Percentiles rank a stretch among this genome's conserved stretches.
These are phyloP conservation scores for Hondaea fermentalgiana DNA, from an alignment of 108 stramenopile species.

Conservation along the genomic window DNA sequence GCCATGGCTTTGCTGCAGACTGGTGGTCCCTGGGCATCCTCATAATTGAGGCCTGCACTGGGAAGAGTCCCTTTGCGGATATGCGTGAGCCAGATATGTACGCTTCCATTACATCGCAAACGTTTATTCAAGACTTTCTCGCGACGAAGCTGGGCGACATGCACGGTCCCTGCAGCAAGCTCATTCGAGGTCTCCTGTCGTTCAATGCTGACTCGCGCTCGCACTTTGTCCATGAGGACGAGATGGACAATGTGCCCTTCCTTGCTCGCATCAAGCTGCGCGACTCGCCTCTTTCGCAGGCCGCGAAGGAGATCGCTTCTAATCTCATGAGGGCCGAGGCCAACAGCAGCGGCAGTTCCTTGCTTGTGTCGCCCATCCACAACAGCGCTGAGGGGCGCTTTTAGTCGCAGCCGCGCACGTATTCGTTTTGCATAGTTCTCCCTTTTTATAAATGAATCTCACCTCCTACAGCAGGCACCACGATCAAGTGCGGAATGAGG, in stretches of 20 bases:
- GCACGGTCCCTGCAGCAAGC: background rate
- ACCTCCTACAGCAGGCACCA: too few species aligned
- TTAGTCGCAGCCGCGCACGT: too few species aligned
- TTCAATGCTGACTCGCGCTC: background rate
- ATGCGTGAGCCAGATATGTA: background rate
- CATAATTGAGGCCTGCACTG: constrained; percentile 16
- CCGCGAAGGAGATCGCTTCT: background rate
- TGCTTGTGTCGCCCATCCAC: too few species aligned
- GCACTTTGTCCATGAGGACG: background rate
- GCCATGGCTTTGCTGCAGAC: constrained; percentile 25
- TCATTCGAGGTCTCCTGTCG: background rate
- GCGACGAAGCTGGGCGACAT: background rate
- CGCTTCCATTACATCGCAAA: background rate
- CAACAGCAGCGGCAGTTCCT: too few species aligned
- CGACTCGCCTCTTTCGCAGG: background rate
- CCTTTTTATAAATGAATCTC: too few species aligned
- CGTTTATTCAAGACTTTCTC: background rate
- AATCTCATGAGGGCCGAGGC: background rate
- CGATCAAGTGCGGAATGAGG: too few species aligned
- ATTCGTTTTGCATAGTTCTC: too few species aligned
- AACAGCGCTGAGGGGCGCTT: too few species aligned
- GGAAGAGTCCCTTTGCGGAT: background rate
- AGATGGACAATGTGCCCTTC: background rate
- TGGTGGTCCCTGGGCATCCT: constrained; percentile 41
- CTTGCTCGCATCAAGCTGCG: background rate